Percentiles rank a stretch among this genome's conserved stretches.
Conservation (phyloP, 106 monocot species). For the Acanthochlamys bracteata region DNA sequence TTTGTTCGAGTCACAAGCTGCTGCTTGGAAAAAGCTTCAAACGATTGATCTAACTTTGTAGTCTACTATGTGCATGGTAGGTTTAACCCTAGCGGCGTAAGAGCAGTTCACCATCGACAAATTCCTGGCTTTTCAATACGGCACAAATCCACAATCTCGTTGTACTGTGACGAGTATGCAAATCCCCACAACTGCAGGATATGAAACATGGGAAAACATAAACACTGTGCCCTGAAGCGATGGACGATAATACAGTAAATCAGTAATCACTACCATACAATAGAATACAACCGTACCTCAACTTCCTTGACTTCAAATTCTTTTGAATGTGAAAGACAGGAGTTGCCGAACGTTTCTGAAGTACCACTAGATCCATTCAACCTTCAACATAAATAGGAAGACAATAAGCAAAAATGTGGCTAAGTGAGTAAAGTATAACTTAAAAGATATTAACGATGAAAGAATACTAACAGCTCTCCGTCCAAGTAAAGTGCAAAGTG, state of each 20-base stretch:
- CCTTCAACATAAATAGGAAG: slow-evolving; percentile 23
- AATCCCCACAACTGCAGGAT: slow-evolving; percentile 88
- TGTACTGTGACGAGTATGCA: slow-evolving; percentile 74
- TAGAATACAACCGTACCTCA: slow-evolving; percentile 42
- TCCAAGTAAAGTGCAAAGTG: slow-evolving; percentile 97
- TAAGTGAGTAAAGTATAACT: background rate
- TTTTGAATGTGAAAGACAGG: slow-evolving; percentile 73
- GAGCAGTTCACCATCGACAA: slow-evolving; percentile 64
- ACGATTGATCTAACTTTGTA: too few relatives aligned
- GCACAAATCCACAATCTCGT: slow-evolving; percentile 59
- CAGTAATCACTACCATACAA: background rate
- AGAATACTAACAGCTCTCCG: slow-evolving; percentile 74
- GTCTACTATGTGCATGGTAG: too few relatives aligned
- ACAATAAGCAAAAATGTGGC: background rate
- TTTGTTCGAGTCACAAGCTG: too few relatives aligned
- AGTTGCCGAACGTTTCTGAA: slow-evolving; percentile 89
- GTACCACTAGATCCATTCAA: slow-evolving; percentile 79
- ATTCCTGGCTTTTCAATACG: slow-evolving; percentile 66
- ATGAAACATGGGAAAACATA: background rate
- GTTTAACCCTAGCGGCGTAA: too few relatives aligned
- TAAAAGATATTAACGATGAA: background rate
- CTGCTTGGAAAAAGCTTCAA: too few relatives aligned
- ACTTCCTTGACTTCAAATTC: slow-evolving; percentile 94
- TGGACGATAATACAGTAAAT: too few relatives aligned
- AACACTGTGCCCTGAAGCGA: background rate